A percentile compares a stretch with the other conserved stretches of the same genome.
Conservation (phyloP, 2,329 filamentous ascomycete species). For the Ascochyta pisi region DNA sequence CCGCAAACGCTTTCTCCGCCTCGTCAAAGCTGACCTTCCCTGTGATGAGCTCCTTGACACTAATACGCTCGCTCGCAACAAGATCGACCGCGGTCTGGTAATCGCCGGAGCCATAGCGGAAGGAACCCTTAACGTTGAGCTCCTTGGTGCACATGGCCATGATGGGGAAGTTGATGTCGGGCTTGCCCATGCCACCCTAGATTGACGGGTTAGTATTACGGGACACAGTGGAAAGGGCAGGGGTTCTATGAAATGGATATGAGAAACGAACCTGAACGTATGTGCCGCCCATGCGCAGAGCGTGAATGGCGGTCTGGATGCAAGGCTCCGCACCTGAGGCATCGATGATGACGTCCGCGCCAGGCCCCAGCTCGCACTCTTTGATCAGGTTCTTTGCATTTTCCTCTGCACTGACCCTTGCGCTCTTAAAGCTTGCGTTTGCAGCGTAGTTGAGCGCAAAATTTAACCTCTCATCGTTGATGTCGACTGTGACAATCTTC, state of each 20-base stretch:
- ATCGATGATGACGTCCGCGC: conserved; percentile 58
- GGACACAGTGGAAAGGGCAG: background rate
- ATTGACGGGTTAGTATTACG: background rate
- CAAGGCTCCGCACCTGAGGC: conserved; percentile 57
- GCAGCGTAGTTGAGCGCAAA: conserved; percentile 78
- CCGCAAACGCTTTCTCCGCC: conserved; percentile 84
- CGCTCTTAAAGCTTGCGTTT: conserved; percentile 69
- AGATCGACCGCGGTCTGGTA: conserved; percentile 84
- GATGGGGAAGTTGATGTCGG: conserved; percentile 90
- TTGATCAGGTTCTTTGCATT: conserved; percentile 74
- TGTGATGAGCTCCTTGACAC: conserved; percentile 80
- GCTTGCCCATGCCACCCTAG: conserved; percentile 78
- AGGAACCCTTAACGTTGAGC: conserved; percentile 83
- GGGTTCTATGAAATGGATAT: background rate
- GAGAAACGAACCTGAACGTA: conserved; percentile 50
- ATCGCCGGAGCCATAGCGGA: conserved; percentile 87
- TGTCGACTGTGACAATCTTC: conserved; percentile 86
- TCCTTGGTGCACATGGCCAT: conserved; percentile 90
- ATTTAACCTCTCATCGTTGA: conserved; percentile 77
- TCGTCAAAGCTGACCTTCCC: conserved; percentile 78
- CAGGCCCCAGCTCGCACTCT: conserved; percentile 65
- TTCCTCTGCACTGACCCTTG: conserved; percentile 66
- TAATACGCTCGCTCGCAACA: conserved; percentile 73
- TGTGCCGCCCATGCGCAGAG: conserved; percentile 57
- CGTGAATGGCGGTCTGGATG: conserved; percentile 58